These are phyloP conservation scores for Neolentinus lepideus DNA, from an alignment of 1,284 basidiomycete species.

Conservation along the genomic window DNA sequence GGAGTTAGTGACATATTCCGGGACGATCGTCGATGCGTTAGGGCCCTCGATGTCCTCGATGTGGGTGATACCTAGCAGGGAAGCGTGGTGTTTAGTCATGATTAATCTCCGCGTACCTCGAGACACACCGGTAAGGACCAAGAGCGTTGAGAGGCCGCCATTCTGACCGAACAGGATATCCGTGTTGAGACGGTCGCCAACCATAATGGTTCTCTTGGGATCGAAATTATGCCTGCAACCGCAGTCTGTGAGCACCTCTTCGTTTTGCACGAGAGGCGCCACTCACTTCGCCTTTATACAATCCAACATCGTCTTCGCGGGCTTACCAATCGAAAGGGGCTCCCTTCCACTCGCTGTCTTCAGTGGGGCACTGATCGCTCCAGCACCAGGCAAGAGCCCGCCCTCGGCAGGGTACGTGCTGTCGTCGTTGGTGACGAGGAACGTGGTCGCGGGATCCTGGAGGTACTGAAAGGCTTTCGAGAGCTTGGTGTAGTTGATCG, in stretches of 20 bases:
- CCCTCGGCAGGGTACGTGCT: slow-evolving; percentile 80
- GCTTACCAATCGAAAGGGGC: slow-evolving; percentile 87
- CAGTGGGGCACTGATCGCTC: slow-evolving; percentile 80
- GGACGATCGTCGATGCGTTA: slow-evolving; percentile 60
- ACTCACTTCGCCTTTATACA: slow-evolving; percentile 88
- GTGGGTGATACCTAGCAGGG: slow-evolving; percentile 72
- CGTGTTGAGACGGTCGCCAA: slow-evolving; percentile 92
- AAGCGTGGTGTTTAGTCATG: not conserved
- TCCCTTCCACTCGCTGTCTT: slow-evolving; percentile 65
- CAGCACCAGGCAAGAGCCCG: slow-evolving; percentile 84
- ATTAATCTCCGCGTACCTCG: slow-evolving; percentile 6
- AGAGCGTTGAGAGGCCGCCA: slow-evolving; percentile 80
- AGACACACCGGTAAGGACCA: slow-evolving; percentile 84
- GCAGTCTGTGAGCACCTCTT: slow-evolving; percentile 1
- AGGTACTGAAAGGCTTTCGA: slow-evolving; percentile 93
- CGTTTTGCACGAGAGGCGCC: slow-evolving; percentile 15
- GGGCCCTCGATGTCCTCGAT: slow-evolving; percentile 70
- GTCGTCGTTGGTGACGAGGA: slow-evolving; percentile 93
- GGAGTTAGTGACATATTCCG: slow-evolving; percentile 76
- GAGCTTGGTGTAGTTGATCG: slow-evolving; percentile 88
- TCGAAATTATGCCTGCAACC: slow-evolving; percentile 75
- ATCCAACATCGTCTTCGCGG: slow-evolving; percentile 88
- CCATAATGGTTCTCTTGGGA: slow-evolving; percentile 83
- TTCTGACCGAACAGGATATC: slow-evolving; percentile 90
- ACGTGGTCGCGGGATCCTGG: slow-evolving; percentile 52